A percentile compares a stretch with the other conserved stretches of the same genome.
These are phyloP conservation scores for Capsicum pubescens DNA, from an alignment of 257 asterid species.

Conservation along the genomic window DNA sequence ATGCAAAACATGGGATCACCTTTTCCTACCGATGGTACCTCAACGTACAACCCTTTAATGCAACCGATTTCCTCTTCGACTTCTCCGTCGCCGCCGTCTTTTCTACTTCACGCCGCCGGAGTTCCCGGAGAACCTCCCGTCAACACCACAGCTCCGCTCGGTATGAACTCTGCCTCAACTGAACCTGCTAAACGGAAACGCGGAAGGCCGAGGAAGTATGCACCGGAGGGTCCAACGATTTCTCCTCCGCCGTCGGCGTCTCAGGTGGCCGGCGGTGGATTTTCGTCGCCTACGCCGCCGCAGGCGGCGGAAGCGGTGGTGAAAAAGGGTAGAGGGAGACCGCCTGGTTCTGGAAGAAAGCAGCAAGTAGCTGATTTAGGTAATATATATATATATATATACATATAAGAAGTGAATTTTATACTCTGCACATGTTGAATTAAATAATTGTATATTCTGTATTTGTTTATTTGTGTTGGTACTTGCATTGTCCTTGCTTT, in stretches of 20 bases:
- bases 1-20: conserved; percentile 28
- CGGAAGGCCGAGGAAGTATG: conserved; percentile 33
- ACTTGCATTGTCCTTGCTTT: background rate
- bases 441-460: background rate
- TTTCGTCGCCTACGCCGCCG: background rate
- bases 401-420: conserved; percentile 11
- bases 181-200: conserved; percentile 28
- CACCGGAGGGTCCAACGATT: conserved; percentile 14
- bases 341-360: conserved; percentile 26
- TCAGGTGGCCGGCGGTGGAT: background rate
- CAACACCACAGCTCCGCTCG: background rate
- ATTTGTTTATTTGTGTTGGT: background rate
- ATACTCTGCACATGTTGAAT: conserved; percentile 5
- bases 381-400: background rate
- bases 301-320: background rate
- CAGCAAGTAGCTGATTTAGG: background rate
- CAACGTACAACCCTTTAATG: conserved; percentile 20
- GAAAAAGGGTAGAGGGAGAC: conserved; percentile 31
- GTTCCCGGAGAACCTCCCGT: background rate
- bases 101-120: background rate
- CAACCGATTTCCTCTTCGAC: background rate
- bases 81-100: background rate
- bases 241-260: background rate
- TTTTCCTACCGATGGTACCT: background rate
- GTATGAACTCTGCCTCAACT: background rate